Evolutionary conservation across 768 basidiomycete genomes (phyloP).

Genomic region (Termitomyces sp.): DNA sequence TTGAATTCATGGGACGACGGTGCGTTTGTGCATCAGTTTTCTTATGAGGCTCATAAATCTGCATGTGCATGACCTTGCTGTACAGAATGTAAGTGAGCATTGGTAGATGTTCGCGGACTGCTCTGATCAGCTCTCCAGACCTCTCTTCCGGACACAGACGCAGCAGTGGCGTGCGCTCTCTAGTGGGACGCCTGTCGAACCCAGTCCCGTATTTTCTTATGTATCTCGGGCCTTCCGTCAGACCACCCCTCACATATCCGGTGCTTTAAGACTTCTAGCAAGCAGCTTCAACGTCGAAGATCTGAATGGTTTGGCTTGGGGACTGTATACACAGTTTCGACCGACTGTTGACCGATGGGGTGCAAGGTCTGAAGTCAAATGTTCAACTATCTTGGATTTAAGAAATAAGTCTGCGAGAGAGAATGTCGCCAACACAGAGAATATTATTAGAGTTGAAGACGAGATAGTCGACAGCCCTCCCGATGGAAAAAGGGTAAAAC

Average conservation of each 20-base stretch:
- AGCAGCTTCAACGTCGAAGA: constrained; percentile 52
- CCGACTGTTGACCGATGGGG: constrained; percentile 85
- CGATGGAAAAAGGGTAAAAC: constrained; percentile 35
- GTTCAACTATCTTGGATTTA: constrained; percentile 61
- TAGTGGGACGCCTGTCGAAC: constrained; percentile 62
- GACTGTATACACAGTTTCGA: constrained; percentile 83
- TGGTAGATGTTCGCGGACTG: background rate
- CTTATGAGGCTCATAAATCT: constrained; percentile 18
- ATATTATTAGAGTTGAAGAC: constrained; percentile 13
- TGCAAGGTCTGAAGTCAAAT: constrained; percentile 67
- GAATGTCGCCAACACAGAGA: constrained; percentile 8
- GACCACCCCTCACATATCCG: constrained; percentile 71
- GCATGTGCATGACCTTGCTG: constrained; percentile 27
- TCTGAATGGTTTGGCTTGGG: constrained; percentile 64
- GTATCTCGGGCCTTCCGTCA: constrained; percentile 77
- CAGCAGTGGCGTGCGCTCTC: constrained; percentile 83
- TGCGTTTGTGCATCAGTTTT: constrained; percentile 18
- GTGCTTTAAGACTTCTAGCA: constrained; percentile 68
- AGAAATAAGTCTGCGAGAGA: constrained; percentile 25
- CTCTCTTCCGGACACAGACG: constrained; percentile 67
- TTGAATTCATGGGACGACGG: constrained; percentile 81
- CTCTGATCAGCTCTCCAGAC: constrained; percentile 35
- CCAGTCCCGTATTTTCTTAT: constrained; percentile 77
- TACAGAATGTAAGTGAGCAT: constrained; percentile 12
- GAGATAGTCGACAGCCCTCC: constrained; percentile 9